These are phyloP conservation scores for Paecilomyces niveus DNA, from an alignment of 2,329 filamentous ascomycete genomes.

Conservation along the genomic window DNA sequence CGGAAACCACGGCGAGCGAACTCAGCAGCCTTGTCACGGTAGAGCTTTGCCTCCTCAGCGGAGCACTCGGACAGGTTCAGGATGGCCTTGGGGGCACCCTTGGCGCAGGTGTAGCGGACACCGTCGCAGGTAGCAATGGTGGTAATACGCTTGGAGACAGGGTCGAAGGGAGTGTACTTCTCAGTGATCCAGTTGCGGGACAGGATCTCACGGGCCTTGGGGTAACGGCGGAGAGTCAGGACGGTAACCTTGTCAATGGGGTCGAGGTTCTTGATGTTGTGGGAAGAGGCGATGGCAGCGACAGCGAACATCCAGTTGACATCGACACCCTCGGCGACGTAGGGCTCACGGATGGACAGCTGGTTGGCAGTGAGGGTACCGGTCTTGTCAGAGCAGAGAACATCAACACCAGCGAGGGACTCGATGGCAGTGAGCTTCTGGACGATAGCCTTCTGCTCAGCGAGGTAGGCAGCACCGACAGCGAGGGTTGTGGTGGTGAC, in stretches of 20 bases:
- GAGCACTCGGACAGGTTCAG: constrained; percentile 62
- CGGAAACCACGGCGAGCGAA: constrained; percentile 75
- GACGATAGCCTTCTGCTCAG: constrained; percentile 70
- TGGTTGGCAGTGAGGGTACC: constrained; percentile 59
- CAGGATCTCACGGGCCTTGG: constrained; percentile 69
- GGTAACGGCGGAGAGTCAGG: constrained; percentile 67
- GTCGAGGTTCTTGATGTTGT: constrained; percentile 72
- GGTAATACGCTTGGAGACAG: constrained; percentile 73
- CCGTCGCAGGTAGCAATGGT: constrained; percentile 61
- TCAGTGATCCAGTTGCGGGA: constrained; percentile 68
- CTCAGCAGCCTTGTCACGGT: constrained; percentile 66
- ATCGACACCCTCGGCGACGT: constrained; percentile 68
- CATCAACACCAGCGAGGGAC: constrained; percentile 66
- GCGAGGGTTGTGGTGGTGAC: constrained; percentile 72
- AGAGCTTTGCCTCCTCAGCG: constrained; percentile 57
- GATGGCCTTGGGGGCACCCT: constrained; percentile 71
- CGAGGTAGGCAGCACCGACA: constrained; percentile 69
- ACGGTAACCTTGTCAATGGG: constrained; percentile 76
- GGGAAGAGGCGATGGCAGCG: constrained; percentile 67
- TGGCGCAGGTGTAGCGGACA: constrained; percentile 65
- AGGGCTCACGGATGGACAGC: constrained; percentile 69
- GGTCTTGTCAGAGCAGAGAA: constrained; percentile 77
- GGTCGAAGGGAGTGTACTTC: constrained; percentile 66
- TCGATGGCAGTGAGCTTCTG: constrained; percentile 75
- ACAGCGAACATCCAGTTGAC: constrained; percentile 83